A percentile compares a stretch with the other conserved stretches of the same genome.
phyloP scores from a whole-genome alignment of 345 rosid species.

The Eucalyptus pauciflora region DNA sequence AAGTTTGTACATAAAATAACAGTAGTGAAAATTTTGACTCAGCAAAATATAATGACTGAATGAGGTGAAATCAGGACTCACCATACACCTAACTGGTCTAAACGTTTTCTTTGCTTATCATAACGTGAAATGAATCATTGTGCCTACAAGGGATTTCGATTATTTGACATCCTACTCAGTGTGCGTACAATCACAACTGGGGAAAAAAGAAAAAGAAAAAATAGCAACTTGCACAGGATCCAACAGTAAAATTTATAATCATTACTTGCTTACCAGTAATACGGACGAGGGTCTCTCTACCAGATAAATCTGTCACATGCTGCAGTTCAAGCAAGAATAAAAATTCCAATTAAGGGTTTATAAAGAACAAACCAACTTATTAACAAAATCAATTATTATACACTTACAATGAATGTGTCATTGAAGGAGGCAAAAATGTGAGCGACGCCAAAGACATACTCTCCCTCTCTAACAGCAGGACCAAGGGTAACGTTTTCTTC shows the following conservation, averaged over 20 bases:
- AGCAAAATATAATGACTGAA: not conserved
- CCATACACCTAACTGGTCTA: not conserved
- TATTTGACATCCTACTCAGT: not conserved
- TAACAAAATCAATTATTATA: not conserved
- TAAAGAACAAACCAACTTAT: not conserved
- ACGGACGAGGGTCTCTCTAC: slow-evolving; percentile 90
- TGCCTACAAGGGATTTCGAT: not conserved
- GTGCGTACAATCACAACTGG: not conserved
- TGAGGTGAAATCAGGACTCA: not conserved
- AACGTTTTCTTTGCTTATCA: not conserved
- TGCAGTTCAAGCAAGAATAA: slow-evolving; percentile 1
- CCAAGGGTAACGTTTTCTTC: slow-evolving; percentile 78
- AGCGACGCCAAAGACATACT: slow-evolving; percentile 75
- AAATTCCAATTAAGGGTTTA: not conserved
- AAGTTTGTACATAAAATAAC: not conserved
- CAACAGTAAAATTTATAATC: not conserved
- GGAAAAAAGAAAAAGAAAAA: not conserved
- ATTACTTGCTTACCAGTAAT: slow-evolving; percentile 48
- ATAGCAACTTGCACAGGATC: not conserved
- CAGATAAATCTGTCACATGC: slow-evolving; percentile 95
- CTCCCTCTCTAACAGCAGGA: slow-evolving; percentile 74
- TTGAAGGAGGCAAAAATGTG: slow-evolving; percentile 89
- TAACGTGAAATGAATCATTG: not conserved
- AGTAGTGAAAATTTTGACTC: not conserved
- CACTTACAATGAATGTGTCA: slow-evolving; percentile 83